Evolutionary conservation across 768 basidiomycete genomes (phyloP).

Genomic region (Tulasnella sp.): DNA sequence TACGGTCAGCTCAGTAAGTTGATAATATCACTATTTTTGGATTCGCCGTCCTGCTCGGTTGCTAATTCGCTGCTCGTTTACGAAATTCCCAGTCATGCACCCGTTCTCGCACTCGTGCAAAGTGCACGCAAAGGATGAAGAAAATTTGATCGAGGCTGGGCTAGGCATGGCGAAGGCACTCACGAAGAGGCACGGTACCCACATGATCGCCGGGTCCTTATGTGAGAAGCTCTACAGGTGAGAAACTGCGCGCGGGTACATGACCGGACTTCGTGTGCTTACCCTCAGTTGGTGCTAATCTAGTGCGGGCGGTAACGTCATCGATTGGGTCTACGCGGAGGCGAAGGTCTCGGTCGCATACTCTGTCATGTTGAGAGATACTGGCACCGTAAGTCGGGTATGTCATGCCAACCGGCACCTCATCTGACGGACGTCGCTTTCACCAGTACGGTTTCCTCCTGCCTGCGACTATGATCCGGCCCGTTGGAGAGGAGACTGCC

Average conservation of each 20-base stretch:
- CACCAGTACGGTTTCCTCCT: constrained; percentile 75
- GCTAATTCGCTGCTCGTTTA: constrained; percentile 21
- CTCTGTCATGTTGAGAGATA: constrained; percentile 67
- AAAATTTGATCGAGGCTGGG: constrained; percentile 74
- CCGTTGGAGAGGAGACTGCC: constrained; percentile 76
- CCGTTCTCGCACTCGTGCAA: constrained; percentile 77
- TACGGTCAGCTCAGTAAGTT: constrained; percentile 81
- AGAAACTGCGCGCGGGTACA: not conserved
- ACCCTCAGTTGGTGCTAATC: not conserved
- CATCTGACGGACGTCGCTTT: constrained; percentile 21
- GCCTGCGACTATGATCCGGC: constrained; percentile 70
- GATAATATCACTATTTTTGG: not conserved
- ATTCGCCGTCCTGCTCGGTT: not conserved
- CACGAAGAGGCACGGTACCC: constrained; percentile 56
- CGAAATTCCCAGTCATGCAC: constrained; percentile 33
- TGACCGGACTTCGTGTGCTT: not conserved
- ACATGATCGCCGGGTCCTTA: constrained; percentile 57
- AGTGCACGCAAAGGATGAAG: constrained; percentile 65
- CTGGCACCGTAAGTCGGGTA: constrained; percentile 60
- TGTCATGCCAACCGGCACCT: not conserved
- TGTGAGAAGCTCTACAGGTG: constrained; percentile 54
- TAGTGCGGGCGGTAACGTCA: constrained; percentile 63
- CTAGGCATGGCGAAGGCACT: constrained; percentile 65
- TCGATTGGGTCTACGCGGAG: constrained; percentile 66
- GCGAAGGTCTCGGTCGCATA: constrained; percentile 65